phyloP scores from a whole-genome alignment of 495 filamentous ascomycete species.

The Hyaloscypha hepaticicola region DNA sequence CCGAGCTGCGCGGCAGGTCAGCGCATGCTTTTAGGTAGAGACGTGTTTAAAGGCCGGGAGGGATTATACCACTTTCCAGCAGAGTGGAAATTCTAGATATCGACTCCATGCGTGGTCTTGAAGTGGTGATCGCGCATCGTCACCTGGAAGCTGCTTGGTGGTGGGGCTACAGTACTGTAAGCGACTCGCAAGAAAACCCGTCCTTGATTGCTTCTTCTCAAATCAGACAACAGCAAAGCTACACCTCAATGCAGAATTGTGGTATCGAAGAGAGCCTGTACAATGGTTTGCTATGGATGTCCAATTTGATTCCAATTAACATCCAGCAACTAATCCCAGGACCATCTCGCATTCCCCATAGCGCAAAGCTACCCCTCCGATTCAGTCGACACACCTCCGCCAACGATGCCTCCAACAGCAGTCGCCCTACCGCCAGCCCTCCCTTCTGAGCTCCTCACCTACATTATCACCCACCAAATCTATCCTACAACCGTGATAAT shows the following conservation, averaged over 20 bases:
- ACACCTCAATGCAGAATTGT: neutral
- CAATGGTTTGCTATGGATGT: neutral
- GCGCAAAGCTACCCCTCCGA: conserved; percentile 2
- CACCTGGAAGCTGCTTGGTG: neutral
- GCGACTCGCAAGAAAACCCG: too few species aligned
- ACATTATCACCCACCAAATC: conserved; percentile 56
- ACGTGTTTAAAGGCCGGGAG: neutral
- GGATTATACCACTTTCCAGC: conserved; percentile 78
- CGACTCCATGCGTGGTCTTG: conserved; percentile 72
- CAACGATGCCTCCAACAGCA: conserved; percentile 20
- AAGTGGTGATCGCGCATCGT: conserved; percentile 24
- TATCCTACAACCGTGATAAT: conserved; percentile 63
- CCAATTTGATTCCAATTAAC: conserved; percentile 20
- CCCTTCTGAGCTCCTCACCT: conserved; percentile 60
- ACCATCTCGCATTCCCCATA: neutral
- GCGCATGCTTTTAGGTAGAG: neutral
- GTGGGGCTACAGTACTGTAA: conserved; percentile 20
- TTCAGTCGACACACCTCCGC: neutral
- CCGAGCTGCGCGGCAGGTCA: conserved; percentile 58
- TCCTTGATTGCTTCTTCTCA: neutral
- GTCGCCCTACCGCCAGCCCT: conserved; percentile 45
- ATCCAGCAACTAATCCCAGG: conserved; percentile 24
- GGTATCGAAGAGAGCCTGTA: neutral
- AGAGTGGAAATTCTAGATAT: conserved; percentile 89
- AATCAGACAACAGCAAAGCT: neutral